Base-by-base conservation (phyloP, 1,284 basidiomycete genomes). In the Volvariella volvacea region DNA sequence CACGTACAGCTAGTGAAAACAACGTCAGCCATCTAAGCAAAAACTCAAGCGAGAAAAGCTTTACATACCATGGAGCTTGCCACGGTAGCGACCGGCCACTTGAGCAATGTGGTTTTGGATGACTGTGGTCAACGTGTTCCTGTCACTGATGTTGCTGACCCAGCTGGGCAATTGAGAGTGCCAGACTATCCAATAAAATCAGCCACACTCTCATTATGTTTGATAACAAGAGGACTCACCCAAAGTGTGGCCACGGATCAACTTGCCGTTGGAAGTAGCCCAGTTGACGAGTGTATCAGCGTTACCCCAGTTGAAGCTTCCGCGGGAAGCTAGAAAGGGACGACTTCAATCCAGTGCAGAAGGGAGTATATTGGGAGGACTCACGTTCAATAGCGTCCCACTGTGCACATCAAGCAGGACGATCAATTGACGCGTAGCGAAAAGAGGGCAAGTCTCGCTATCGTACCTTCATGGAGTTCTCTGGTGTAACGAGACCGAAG, bases 391-490 rank as follows among this genome's bases (percentile, higher is more conserved):
- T 55, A 6, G 55, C 48, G 52, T 57, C 54, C 54, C 55, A 55
- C 55, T 57, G 37, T 31, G n/a, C n/a, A n/a, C n/a, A n/a, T n/a
- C n/a, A n/a, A n/a, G n/a, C n/a, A n/a, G n/a, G n/a, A n/a, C 3
- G 28, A 22, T 7, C 34, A 16, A n/a, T n/a, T n/a, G n/a, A n/a
- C n/a, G n/a, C n/a, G n/a, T n/a, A n/a, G n/a, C n/a, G n/a, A n/a
- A n/a, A n/a, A n/a, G n/a, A n/a, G n/a, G n/a, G n/a, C n/a, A n/a
- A n/a, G n/a, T n/a, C n/a, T n/a, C n/a, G 20, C 1, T 14, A 10
- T 4, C 9, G 19, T 42, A 59, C 56, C 53, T 61, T 63, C 59
- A 61, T 62, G 22, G 60, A 60, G 48, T 63, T 64, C 52, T 62
- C 61, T 47, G 53, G 44, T n/a, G n/a, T n/a, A n/a, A n/a, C n/a